phyloP scores from a whole-genome alignment of 331 rosid genomes.

The Arachis monticola region DNA sequence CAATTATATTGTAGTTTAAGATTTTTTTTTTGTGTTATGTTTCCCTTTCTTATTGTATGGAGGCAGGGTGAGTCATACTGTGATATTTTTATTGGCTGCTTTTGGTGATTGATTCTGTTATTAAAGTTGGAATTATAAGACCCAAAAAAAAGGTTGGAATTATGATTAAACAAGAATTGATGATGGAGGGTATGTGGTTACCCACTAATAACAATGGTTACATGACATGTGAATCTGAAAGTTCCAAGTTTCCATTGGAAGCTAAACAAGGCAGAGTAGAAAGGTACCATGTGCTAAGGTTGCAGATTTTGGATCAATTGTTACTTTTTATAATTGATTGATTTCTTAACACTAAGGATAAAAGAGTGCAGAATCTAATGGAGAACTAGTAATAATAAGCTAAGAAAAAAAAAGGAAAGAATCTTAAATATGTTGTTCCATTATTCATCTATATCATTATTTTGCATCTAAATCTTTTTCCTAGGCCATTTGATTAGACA shows the following conservation, averaged over 20 bases:
- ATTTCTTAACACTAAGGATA: no score
- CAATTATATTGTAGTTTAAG: not conserved
- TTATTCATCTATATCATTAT: no score
- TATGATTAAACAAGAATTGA: not conserved
- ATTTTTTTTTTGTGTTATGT: not conserved
- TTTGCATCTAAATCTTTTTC: no score
- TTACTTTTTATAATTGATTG: no score
- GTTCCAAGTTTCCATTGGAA: conserved; percentile 13
- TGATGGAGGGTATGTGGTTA: conserved; percentile 10
- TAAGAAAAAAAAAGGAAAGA: no score
- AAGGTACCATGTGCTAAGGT: not conserved
- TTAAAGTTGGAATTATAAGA: not conserved
- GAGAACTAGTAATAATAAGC: no score
- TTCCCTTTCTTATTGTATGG: not conserved
- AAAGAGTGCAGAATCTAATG: no score
- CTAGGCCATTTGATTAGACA: no score
- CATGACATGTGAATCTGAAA: conserved; percentile 20
- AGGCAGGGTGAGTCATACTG: not conserved
- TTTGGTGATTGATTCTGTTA: not conserved
- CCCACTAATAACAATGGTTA: conserved; percentile 2
- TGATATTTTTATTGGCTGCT: not conserved
- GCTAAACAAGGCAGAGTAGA: not conserved
- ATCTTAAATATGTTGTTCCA: no score
- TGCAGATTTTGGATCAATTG: conserved; percentile 11
- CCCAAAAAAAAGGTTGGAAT: not conserved